Evolutionary conservation across 768 basidiomycete species (phyloP).

Genomic region (Kwoniella shandongensis): DNA sequence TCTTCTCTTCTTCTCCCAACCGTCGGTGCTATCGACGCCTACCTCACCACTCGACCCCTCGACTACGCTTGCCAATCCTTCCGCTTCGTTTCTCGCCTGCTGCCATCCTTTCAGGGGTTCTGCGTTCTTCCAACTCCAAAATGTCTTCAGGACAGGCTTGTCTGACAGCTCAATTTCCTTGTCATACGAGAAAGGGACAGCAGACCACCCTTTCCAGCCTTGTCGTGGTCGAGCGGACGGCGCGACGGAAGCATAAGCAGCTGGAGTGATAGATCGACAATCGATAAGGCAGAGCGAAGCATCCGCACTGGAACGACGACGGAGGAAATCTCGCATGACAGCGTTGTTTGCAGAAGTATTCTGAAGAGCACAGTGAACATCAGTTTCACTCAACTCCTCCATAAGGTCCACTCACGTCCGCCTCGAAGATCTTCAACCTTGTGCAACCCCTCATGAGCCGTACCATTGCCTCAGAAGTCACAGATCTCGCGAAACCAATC

Average conservation of each 20-base stretch:
- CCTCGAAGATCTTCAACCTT: constrained; percentile 67
- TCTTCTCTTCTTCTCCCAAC: not conserved
- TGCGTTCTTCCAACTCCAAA: constrained; percentile 34
- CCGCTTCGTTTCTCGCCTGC: constrained; percentile 2
- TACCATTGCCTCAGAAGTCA: constrained; percentile 67
- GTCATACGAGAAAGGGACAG: constrained; percentile 29
- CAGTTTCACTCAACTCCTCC: not conserved
- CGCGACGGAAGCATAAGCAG: constrained; percentile 12
- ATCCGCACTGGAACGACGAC: constrained; percentile 5
- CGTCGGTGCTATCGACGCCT: not conserved
- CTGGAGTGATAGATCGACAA: constrained; percentile 29
- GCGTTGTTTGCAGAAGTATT: constrained; percentile 32
- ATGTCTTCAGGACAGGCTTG: constrained; percentile 31
- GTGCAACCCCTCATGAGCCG: constrained; percentile 66
- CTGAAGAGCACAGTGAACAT: constrained; percentile 12
- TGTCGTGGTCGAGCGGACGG: constrained; percentile 12
- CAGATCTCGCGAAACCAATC: constrained; percentile 60
- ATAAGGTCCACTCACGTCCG: constrained; percentile 57
- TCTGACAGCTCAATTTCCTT: constrained; percentile 1
- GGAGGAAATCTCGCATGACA: constrained; percentile 31
- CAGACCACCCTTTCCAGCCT: constrained; percentile 21
- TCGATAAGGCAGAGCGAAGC: constrained; percentile 31
- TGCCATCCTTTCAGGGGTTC: constrained; percentile 24
- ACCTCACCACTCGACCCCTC: not conserved
- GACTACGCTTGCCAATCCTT: not conserved